Evolutionary conservation across 305 asterid genomes (phyloP).

Genomic region (Caryopteris hybrid): DNA sequence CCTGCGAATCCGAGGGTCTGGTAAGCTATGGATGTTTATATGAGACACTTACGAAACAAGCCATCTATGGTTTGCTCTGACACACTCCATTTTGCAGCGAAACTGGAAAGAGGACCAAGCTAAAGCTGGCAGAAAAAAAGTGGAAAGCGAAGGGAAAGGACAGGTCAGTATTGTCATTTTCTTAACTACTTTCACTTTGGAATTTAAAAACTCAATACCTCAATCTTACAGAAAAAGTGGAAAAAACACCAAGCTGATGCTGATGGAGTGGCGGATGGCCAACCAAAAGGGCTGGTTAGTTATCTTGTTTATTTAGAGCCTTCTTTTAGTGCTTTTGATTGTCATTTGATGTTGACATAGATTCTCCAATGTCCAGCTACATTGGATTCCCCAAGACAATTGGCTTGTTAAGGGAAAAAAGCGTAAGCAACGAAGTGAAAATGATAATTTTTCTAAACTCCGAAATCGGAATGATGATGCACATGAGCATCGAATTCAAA

Average conservation of each 20-base stretch:
- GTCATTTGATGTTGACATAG: conserved; percentile 21
- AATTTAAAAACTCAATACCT: conserved; percentile 20
- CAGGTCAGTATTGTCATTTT: conserved; percentile 31
- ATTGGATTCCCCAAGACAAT: conserved; percentile 53
- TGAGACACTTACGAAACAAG: background rate
- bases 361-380: conserved; percentile 47
- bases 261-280: conserved; percentile 42
- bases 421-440: conserved; percentile 26
- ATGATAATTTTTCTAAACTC: conserved; percentile 20
- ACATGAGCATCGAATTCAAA: conserved; percentile 32
- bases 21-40: conserved; percentile 42
- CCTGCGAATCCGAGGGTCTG: conserved; percentile 61
- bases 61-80: conserved; percentile 19
- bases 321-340: background rate
- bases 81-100: conserved; percentile 43
- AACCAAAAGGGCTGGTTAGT: conserved; percentile 84
- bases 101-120: conserved; percentile 69
- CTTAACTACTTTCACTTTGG: background rate
- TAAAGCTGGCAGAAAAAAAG: conserved; percentile 38
- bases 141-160: conserved; percentile 33
- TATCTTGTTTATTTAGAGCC: conserved; percentile 16
- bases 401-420: conserved; percentile 30
- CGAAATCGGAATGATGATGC: conserved; percentile 31
- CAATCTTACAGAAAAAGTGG: conserved; percentile 42
- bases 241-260: conserved; percentile 39